Evolutionary conservation across 2,329 filamentous ascomycete genomes (phyloP).

Genomic region (Madurella fahalii): DNA sequence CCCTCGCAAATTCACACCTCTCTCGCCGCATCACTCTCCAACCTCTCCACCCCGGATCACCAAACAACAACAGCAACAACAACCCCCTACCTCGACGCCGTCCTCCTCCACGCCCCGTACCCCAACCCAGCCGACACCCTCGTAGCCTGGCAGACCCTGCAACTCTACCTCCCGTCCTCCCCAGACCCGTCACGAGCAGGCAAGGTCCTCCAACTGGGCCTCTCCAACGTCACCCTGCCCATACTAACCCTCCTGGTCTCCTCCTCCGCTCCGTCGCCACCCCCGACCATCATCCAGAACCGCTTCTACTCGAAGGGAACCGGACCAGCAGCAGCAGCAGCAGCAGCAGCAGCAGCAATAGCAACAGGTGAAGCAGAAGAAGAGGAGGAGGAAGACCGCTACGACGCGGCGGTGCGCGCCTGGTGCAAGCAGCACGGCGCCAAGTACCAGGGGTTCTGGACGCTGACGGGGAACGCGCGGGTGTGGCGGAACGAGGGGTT

Average conservation of each 20-base stretch:
- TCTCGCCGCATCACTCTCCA: constrained; percentile 60
- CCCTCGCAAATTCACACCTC: constrained; percentile 65
- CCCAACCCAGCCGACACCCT: constrained; percentile 46
- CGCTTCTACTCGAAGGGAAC: constrained; percentile 52
- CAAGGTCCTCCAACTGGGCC: constrained; percentile 62
- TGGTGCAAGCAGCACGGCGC: constrained; percentile 40
- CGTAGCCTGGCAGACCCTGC: constrained; percentile 62
- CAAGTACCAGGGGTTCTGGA: constrained; percentile 54
- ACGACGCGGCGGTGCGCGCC: constrained; percentile 54
- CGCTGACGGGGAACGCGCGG: constrained; percentile 43
- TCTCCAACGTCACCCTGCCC: constrained; percentile 66
- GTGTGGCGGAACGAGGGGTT: constrained; percentile 33
- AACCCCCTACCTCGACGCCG: constrained; percentile 59
- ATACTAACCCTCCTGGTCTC: constrained; percentile 48
- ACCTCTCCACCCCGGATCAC: constrained; percentile 46
- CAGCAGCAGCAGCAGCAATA: too few species aligned
- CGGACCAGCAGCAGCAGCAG: too few species aligned
- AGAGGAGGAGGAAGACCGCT: constrained; percentile 43
- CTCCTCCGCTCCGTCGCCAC: constrained; percentile 35
- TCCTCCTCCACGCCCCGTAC: constrained; percentile 66
- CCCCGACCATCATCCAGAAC: constrained; percentile 67
- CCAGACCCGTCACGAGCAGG: constrained; percentile 8
- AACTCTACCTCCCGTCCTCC: constrained; percentile 60
- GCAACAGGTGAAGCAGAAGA: too few species aligned
- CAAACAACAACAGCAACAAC: constrained; percentile 19